Conservation (phyloP, 2,329 filamentous ascomycete species). For the Penicillium sp. region DNA sequence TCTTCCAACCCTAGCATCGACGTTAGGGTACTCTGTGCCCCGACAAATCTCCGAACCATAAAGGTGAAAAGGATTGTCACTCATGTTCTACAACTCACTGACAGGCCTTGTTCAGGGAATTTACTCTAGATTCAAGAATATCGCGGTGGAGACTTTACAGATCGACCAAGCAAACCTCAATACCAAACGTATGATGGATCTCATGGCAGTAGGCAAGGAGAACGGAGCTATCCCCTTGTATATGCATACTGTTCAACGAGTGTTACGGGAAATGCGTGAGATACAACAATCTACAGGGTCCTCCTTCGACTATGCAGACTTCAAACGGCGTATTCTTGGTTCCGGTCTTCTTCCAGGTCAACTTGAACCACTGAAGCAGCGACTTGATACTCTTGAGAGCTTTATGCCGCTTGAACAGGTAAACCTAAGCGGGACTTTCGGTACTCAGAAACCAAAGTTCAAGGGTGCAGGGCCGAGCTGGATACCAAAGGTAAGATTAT, state of each 20-base stretch:
- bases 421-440: background rate
- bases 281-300: slow-evolving; percentile 30
- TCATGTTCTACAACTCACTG: background rate
- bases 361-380: background rate
- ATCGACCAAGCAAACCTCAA: slow-evolving; percentile 11
- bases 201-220: background rate
- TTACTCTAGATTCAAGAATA: background rate
- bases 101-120: background rate
- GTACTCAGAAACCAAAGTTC: background rate
- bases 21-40: slow-evolving; percentile 54
- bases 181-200: slow-evolving; percentile 49
- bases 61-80: background rate
- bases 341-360: slow-evolving; percentile 53
- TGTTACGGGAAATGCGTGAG: slow-evolving; percentile 53
- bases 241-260: slow-evolving; percentile 14
- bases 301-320: slow-evolving; percentile 47
- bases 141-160: background rate
- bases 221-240: background rate
- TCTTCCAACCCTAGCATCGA: slow-evolving; percentile 46
- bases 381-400: background rate
- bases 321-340: slow-evolving; percentile 38
- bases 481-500: slow-evolving; percentile 49
- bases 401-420: background rate
- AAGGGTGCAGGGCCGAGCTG: background rate
- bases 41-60: slow-evolving; percentile 28